A percentile compares a stretch with the other conserved stretches of the same genome.
These are phyloP conservation scores for Huiozyma sinensis DNA, from an alignment of 805 yeast genomes.

Conservation along the genomic window DNA sequence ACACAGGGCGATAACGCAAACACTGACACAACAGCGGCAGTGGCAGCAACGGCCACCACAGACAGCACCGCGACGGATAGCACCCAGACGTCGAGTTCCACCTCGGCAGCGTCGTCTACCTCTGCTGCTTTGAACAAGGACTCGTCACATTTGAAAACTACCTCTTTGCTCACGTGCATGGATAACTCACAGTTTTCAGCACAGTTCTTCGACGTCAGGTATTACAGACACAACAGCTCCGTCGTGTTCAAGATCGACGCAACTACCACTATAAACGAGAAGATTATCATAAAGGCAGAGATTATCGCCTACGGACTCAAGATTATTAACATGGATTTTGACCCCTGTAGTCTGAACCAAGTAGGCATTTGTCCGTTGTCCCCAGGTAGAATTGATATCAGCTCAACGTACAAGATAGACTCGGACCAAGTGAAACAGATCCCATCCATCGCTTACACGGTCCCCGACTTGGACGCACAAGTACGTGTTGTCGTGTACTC, in stretches of 20 bases:
- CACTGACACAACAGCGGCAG: not conserved
- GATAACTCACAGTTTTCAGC: slow-evolving; percentile 80
- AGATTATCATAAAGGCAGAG: slow-evolving; percentile 54
- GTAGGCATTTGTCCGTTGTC: slow-evolving; percentile 67
- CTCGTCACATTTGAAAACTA: slow-evolving; percentile 33
- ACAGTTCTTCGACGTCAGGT: slow-evolving; percentile 65
- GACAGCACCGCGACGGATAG: not conserved
- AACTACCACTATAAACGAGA: slow-evolving; percentile 63
- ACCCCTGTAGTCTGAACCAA: slow-evolving; percentile 55
- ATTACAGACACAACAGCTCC: slow-evolving; percentile 53
- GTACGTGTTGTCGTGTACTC: slow-evolving; percentile 63
- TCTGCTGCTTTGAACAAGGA: not conserved
- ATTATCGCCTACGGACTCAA: slow-evolving; percentile 75
- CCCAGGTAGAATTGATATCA: slow-evolving; percentile 76
- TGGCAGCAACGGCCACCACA: not conserved
- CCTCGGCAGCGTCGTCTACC: slow-evolving; percentile 1
- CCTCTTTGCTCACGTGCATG: slow-evolving; percentile 87
- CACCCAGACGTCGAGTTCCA: not conserved
- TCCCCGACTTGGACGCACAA: slow-evolving; percentile 91
- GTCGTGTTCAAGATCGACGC: slow-evolving; percentile 65
- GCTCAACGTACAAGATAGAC: slow-evolving; percentile 37
- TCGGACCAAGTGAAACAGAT: slow-evolving; percentile 37
- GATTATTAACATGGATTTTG: slow-evolving; percentile 41
- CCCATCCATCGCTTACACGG: slow-evolving; percentile 77
- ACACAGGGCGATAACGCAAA: not conserved